Percentiles rank a stretch among this genome's conserved stretches.
phyloP scores from a whole-genome alignment of 2,329 filamentous ascomycete genomes.

The Aspergillus brunneoviolaceus region DNA sequence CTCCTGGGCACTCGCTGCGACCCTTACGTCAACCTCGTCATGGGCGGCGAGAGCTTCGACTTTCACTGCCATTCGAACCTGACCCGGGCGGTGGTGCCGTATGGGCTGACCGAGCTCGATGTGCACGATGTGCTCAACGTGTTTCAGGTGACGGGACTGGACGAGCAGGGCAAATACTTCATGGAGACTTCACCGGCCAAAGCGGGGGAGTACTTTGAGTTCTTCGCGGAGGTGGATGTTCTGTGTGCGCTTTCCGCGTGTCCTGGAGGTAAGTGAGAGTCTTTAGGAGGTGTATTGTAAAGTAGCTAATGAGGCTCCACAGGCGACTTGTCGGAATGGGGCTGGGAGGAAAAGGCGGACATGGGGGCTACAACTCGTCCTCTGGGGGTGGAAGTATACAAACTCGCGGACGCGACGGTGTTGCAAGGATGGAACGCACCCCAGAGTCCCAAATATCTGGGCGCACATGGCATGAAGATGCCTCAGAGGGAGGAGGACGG shows the following conservation, averaged over 20 bases:
- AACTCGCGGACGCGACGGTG: conserved; percentile 55
- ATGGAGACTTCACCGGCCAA: conserved; percentile 58
- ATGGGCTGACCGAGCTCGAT: conserved; percentile 68
- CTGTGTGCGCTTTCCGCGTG: conserved; percentile 68
- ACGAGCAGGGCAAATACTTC: conserved; percentile 70
- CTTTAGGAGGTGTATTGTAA: conserved; percentile 5
- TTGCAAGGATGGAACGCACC: conserved; percentile 65
- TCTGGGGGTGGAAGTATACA: conserved; percentile 71
- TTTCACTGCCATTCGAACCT: conserved; percentile 85
- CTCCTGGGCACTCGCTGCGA: conserved; percentile 80
- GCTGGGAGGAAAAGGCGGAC: conserved; percentile 62
- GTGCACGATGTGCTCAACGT: conserved; percentile 85
- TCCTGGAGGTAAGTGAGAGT: conserved; percentile 57
- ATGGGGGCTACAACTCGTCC: conserved; percentile 71
- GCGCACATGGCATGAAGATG: conserved; percentile 64
- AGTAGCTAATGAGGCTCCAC: conserved; percentile 9
- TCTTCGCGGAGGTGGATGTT: conserved; percentile 76
- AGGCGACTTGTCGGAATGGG: conserved; percentile 76
- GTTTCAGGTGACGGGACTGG: conserved; percentile 79
- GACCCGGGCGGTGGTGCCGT: conserved; percentile 67
- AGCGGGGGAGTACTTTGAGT: conserved; percentile 62
- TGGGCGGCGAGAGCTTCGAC: conserved; percentile 70
- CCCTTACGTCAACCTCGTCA: conserved; percentile 75
- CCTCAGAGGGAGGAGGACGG: conserved; percentile 38
- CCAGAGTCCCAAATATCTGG: conserved; percentile 60